These are phyloP conservation scores for Cronartium quercuum DNA, from an alignment of 1,284 basidiomycete genomes.

Conservation along the genomic window DNA sequence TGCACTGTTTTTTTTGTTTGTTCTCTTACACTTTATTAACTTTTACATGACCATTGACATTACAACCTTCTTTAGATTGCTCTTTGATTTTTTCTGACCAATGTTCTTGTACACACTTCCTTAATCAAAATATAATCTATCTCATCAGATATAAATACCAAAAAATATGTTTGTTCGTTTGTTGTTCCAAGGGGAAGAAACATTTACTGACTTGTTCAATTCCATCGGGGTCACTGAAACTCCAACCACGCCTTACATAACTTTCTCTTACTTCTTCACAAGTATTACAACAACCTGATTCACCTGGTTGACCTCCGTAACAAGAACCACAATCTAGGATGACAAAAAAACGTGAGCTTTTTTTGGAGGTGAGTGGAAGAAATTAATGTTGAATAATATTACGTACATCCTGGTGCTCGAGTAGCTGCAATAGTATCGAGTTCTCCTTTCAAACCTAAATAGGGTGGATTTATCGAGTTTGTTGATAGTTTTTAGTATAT, in stretches of 20 bases:
- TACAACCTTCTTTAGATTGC: conserved; percentile 90
- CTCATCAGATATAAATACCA: no score
- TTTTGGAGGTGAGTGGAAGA: neutral
- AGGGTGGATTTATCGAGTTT: neutral
- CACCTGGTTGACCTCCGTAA: conserved; percentile 79
- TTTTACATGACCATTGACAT: conserved; percentile 77
- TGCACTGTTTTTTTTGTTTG: neutral
- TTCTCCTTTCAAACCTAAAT: conserved; percentile 33
- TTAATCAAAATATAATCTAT: neutral
- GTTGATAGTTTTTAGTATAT: neutral
- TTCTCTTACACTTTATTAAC: conserved; percentile 77
- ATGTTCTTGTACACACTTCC: conserved; percentile 80
- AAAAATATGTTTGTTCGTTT: no score
- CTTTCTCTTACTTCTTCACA: conserved; percentile 90
- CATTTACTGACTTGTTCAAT: conserved; percentile 74
- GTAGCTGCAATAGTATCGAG: conserved; percentile 8
- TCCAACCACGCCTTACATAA: conserved; percentile 90
- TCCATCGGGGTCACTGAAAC: conserved; percentile 78
- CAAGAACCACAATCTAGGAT: conserved; percentile 73
- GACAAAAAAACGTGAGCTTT: conserved; percentile 62
- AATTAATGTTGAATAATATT: conserved; percentile 55
- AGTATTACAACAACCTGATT: conserved; percentile 78
- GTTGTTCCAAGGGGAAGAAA: neutral
- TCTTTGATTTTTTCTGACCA: conserved; percentile 91
- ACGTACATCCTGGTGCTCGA: conserved; percentile 28